A percentile compares a stretch with the other conserved stretches of the same genome.
Conservation (phyloP, 768 basidiomycete genomes). For the Lactarius quietus region DNA sequence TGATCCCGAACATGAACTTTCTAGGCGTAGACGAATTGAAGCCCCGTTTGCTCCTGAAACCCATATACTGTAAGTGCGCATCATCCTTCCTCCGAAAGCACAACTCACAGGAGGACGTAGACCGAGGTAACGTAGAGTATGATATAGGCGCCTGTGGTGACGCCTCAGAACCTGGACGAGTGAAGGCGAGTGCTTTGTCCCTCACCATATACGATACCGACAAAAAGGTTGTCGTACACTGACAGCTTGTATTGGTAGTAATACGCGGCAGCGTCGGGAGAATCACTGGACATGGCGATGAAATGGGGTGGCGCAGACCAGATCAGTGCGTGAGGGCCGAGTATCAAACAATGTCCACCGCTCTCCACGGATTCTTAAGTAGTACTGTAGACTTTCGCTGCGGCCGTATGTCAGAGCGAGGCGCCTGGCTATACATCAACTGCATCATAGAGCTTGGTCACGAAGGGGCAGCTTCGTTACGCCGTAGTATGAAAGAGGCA, state of each 20-base stretch:
- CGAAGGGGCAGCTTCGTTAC: not conserved
- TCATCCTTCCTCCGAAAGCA: not conserved
- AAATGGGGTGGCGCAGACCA: not conserved
- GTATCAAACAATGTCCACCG: not conserved
- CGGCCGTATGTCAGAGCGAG: not conserved
- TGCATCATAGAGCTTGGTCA: too few species aligned
- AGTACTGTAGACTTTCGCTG: not conserved
- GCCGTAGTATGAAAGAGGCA: not conserved
- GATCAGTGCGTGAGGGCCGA: not conserved
- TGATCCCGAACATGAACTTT: not conserved
- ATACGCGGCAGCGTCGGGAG: too few species aligned
- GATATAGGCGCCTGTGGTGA: not conserved
- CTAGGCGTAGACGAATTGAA: not conserved
- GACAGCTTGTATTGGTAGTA: not conserved
- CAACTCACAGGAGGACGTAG: not conserved
- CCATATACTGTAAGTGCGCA: not conserved
- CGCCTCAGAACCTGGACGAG: not conserved
- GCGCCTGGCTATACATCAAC: not conserved
- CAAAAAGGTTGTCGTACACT: not conserved
- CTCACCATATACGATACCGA: not conserved
- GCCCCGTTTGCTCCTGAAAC: not conserved
- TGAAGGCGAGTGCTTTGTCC: not conserved
- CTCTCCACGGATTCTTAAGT: not conserved
- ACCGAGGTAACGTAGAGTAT: not conserved
- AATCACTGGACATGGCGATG: not conserved